phyloP scores from a whole-genome alignment of 129 eudicot genomes.

The Kitagawia praeruptora region DNA sequence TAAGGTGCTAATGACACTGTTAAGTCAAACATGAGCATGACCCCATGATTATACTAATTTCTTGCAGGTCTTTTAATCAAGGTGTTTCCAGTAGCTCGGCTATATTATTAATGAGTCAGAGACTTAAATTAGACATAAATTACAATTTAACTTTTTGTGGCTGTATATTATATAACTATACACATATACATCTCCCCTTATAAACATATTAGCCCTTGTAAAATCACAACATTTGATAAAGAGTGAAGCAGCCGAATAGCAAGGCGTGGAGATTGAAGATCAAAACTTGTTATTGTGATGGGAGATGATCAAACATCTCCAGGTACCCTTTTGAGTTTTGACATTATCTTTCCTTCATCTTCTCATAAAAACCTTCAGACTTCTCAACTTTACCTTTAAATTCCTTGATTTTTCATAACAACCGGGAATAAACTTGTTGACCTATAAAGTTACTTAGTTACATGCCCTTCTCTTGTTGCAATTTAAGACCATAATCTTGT shows the following conservation, averaged over 20 bases:
- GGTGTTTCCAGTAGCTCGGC: neutral
- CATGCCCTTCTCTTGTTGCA: neutral
- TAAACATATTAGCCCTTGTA: neutral
- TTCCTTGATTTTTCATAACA: too few species aligned
- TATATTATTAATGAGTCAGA: neutral
- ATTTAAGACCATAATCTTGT: neutral
- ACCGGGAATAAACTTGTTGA: neutral
- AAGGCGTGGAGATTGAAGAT: neutral
- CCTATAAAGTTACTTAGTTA: neutral
- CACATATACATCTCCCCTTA: neutral
- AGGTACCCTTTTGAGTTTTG: neutral
- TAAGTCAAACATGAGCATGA: neutral
- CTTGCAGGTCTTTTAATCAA: neutral
- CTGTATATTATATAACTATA: too few species aligned
- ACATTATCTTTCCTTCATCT: neutral
- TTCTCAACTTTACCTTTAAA: too few species aligned
- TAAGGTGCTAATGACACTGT: neutral
- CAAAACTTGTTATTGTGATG: neutral
- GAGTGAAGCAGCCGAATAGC: neutral
- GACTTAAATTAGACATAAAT: neutral
- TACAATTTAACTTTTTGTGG: too few species aligned
- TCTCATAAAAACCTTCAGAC: too few species aligned
- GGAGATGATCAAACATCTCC: neutral
- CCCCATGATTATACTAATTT: neutral
- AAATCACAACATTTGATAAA: neutral